These are phyloP conservation scores for Primulina tabacum DNA, from an alignment of 257 asterid species.

Conservation along the genomic window DNA sequence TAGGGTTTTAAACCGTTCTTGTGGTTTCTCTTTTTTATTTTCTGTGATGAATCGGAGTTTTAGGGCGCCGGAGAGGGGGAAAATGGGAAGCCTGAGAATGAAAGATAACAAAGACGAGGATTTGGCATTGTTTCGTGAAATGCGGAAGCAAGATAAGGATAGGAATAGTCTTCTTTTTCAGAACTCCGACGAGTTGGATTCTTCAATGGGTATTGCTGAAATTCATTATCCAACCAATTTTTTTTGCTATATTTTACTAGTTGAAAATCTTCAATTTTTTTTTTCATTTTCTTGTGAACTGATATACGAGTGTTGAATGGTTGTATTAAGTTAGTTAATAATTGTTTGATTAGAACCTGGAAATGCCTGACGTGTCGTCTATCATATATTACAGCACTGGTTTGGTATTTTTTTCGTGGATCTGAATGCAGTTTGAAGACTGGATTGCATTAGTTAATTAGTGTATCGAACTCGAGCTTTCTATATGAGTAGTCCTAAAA, in stretches of 20 bases:
- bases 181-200: conserved; percentile 74
- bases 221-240: background rate
- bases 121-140: conserved; percentile 81
- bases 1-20: conserved; percentile 25
- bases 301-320: conserved; percentile 25
- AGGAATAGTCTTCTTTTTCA: conserved; percentile 64
- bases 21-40: conserved; percentile 17
- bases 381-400: background rate
- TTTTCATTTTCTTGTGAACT: conserved; percentile 14
- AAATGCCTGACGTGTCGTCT: background rate
- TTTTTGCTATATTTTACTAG: background rate
- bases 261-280: background rate
- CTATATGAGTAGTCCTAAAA: conserved; percentile 1
- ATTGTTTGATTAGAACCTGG: conserved; percentile 29
- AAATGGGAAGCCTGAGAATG: conserved; percentile 61
- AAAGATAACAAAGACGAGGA: conserved; percentile 79
- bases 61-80: conserved; percentile 69
- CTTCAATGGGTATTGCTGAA: conserved; percentile 55
- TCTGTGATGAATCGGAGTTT: conserved; percentile 77
- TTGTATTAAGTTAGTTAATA: conserved; percentile 15
- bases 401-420: background rate
- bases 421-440: background rate
- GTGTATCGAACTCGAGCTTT: background rate
- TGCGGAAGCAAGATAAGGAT: conserved; percentile 85
- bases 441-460: conserved; percentile 29